Evolutionary conservation across 805 yeast genomes (phyloP), one percentile per base, ranked within the genome.

Genomic region (Yarrowia sp.): DNA sequence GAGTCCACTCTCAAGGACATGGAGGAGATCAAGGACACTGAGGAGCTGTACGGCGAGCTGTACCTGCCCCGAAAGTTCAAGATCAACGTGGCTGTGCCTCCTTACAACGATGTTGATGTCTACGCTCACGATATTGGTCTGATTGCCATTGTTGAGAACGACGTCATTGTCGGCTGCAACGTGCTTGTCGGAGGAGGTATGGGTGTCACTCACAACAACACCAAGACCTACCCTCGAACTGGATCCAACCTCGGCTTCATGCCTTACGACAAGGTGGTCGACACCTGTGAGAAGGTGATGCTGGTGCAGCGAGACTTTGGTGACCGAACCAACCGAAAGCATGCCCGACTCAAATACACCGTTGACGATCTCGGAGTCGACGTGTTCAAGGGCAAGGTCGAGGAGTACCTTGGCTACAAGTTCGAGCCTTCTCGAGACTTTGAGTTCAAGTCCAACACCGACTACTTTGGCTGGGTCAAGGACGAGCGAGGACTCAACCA

Each of bases 171-270:
- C 49, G 98, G 98, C 65, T 93, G 85, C 82, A 93, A 93, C 72
- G 85, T 93, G 62, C 83, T 89, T 67, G 96, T 88, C 68, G 98
- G 98, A 77, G 98, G 98, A 80, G 98, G 98, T 82, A 93, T 93
- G 98, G 98, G 98, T 72, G 85, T 96, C 44, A 93, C 98, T 14
- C 98, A 93, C 76, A 93, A 92, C 82, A 93, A 93, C 80, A 88
- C 88, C 73, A 93, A 93, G 82, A 93, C 98, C 0, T 93, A 93
- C 75, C 98, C 98, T 71, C 85, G 98, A 79, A 85, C 96, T 6
- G 98, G 97, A 68, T 87, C 96, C 19, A 78, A 85, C 77, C 83
- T 93, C 69, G 98, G 98, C 28, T 93, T 79, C 73, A 85, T 87
- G 56, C 68, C 84, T 4, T 80, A 80, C 67, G 92, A 87, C 59